These are phyloP conservation scores for Albugo candida DNA, from an alignment of 352 stramenopile genomes.

Conservation along the genomic window DNA sequence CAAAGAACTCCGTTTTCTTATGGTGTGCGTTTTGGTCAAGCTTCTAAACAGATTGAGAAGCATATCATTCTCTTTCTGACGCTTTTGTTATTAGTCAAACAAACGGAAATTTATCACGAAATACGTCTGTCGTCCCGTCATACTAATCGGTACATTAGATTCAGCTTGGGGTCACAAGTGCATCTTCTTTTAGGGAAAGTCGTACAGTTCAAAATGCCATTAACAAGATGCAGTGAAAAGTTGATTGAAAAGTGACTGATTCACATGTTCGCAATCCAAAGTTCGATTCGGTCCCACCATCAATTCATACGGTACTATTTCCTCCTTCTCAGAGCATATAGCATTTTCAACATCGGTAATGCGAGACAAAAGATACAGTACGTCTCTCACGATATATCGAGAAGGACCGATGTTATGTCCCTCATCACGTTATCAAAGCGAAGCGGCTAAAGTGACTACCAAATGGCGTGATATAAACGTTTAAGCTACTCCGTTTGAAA, in stretches of 20 bases:
- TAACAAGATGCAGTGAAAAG: too few species aligned
- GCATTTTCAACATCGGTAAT: slow-evolving; percentile 61
- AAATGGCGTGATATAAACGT: too few species aligned
- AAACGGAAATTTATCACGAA: slow-evolving; percentile 61
- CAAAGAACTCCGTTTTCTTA: slow-evolving; percentile 29
- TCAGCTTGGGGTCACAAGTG: too few species aligned
- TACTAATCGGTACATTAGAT: slow-evolving; percentile 27
- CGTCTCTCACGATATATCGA: slow-evolving; percentile 16
- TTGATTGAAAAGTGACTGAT: too few species aligned
- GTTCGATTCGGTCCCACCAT: too few species aligned
- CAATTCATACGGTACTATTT: slow-evolving; percentile 10
- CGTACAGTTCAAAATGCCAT: too few species aligned
- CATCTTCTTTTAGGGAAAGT: too few species aligned
- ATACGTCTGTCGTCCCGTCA: slow-evolving; percentile 43
- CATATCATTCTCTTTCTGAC: slow-evolving; percentile 19
- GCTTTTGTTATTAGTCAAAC: slow-evolving; percentile 32
- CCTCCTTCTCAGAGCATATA: slow-evolving; percentile 54
- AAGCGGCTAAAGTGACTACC: too few species aligned
- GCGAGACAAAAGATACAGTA: slow-evolving; percentile 47
- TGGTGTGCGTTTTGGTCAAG: slow-evolving; percentile 24
- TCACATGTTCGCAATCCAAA: too few species aligned
- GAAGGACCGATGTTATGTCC: slow-evolving; percentile 24
- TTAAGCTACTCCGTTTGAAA: too few species aligned
- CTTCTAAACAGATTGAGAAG: slow-evolving; percentile 23
- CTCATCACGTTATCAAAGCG: slow-evolving; percentile 12